Percentiles rank a stretch among this genome's conserved stretches.
Evolutionary conservation across 176 grass and related monocot genomes (phyloP).

Genomic region (Elaeis guineensis): DNA sequence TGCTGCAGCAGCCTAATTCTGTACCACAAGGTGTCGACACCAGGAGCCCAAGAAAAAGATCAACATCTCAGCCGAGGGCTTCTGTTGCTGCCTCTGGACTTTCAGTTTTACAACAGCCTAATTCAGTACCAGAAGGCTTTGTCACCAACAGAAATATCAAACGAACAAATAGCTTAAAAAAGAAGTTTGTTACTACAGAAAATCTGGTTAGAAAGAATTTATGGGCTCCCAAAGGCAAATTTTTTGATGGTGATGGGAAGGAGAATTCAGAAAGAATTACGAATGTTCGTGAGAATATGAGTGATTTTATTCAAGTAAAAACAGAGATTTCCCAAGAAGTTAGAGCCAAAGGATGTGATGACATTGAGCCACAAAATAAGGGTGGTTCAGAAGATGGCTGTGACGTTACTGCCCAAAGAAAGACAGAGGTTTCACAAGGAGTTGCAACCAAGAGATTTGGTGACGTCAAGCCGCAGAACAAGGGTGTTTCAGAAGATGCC

Average conservation of each 20-base stretch:
- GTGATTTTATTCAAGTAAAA: not conserved
- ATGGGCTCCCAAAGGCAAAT: slow-evolving; percentile 29
- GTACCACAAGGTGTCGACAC: slow-evolving; percentile 20
- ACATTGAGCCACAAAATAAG: not conserved
- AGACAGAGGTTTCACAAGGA: too few species aligned
- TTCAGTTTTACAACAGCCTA: slow-evolving; percentile 37
- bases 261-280: slow-evolving; percentile 45
- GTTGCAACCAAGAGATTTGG: not conserved
- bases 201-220: slow-evolving; percentile 26
- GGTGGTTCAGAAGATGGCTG: not conserved
- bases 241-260: slow-evolving; percentile 26
- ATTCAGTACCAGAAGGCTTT: slow-evolving; percentile 21
- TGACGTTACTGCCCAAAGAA: not conserved
- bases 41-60: slow-evolving; percentile 9
- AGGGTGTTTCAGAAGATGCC: not conserved
- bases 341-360: not conserved
- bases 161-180: slow-evolving; percentile 24
- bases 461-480: not conserved
- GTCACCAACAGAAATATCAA: slow-evolving; percentile 26
- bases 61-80: slow-evolving; percentile 35
- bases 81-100: slow-evolving; percentile 11
- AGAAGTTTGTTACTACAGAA: slow-evolving; percentile 18
- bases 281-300: slow-evolving; percentile 15
- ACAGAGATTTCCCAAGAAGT: slow-evolving; percentile 1
- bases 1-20: slow-evolving; percentile 18